A percentile compares a stretch with the other conserved stretches of the same genome.
phyloP scores from a whole-genome alignment of 108 stramenopile genomes.

The Mediolabrus comicus region DNA sequence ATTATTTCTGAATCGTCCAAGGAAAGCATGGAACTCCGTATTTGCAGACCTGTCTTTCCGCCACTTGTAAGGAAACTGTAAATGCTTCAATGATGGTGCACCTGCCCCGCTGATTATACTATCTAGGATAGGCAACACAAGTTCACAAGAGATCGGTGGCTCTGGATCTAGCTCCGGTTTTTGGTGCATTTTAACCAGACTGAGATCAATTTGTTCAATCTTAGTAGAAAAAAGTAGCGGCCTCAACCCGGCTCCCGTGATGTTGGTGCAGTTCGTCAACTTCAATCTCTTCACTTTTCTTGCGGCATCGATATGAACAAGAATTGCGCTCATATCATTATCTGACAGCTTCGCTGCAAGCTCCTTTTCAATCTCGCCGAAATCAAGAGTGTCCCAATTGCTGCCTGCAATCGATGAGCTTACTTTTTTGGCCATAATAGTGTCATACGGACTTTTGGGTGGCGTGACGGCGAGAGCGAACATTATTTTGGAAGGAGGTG shows the following conservation, averaged over 20 bases:
- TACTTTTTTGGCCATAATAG: background rate
- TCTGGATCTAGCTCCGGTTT: background rate
- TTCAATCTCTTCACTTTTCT: slow-evolving; percentile 7
- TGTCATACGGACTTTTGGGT: background rate
- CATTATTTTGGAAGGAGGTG: background rate
- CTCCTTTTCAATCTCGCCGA: slow-evolving; percentile 3
- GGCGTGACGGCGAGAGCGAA: background rate
- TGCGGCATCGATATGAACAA: slow-evolving; percentile 5
- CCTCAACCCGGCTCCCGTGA: slow-evolving; percentile 6
- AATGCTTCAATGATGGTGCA: background rate
- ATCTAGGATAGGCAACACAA: slow-evolving; percentile 2
- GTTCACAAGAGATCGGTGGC: background rate
- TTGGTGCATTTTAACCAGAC: background rate
- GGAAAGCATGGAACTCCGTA: background rate
- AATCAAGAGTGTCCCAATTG: slow-evolving; percentile 13
- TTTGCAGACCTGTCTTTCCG: background rate
- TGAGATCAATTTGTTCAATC: slow-evolving; percentile 11
- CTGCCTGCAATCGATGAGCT: background rate
- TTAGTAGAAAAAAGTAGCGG: background rate
- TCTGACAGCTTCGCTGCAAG: slow-evolving; percentile 9
- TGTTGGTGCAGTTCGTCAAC: slow-evolving; percentile 3
- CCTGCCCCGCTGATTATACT: slow-evolving; percentile 6
- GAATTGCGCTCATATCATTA: slow-evolving; percentile 5
- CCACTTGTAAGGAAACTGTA: background rate
- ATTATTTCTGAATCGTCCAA: background rate